Evolutionary conservation across 164 flowering plant genomes (phyloP).

Genomic region (Amborella trichopoda): DNA sequence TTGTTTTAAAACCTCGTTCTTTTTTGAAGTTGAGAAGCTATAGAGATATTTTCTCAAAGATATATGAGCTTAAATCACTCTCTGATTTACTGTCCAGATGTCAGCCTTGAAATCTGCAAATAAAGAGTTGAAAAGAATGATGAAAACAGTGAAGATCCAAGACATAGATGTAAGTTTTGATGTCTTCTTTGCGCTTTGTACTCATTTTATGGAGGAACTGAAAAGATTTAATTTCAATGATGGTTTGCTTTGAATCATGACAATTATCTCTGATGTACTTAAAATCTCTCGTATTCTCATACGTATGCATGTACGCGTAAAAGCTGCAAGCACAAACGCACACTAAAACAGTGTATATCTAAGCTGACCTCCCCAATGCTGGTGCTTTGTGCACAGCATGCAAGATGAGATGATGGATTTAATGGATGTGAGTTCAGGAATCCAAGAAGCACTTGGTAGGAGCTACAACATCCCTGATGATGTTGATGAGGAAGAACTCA

Average conservation of each 20-base stretch:
- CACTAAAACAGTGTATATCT: not conserved
- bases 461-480: slow-evolving; percentile 88
- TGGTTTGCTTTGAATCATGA: not conserved
- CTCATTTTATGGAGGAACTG: not conserved
- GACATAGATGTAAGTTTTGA: slow-evolving; percentile 53
- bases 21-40: too few relatives aligned
- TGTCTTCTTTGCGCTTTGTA: slow-evolving; percentile 1
- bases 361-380: not conserved
- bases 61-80: not conserved
- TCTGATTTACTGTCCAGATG: slow-evolving; percentile 37
- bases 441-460: slow-evolving; percentile 86
- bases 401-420: slow-evolving; percentile 97
- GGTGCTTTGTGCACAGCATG: slow-evolving; percentile 33
- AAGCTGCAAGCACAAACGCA: not conserved
- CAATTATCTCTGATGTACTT: not conserved
- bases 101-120: slow-evolving; percentile 72
- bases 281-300: not conserved
- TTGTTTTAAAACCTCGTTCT: slow-evolving; percentile 18
- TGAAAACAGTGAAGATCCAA: slow-evolving; percentile 67
- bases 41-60: not conserved
- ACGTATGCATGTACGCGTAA: not conserved
- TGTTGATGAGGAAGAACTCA: slow-evolving; percentile 80
- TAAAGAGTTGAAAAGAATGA: slow-evolving; percentile 76
- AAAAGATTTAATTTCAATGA: not conserved
- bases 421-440: slow-evolving; percentile 80